Evolutionary conservation across 768 basidiomycete genomes (phyloP).

Genomic region (Butyriboletus loyo): DNA sequence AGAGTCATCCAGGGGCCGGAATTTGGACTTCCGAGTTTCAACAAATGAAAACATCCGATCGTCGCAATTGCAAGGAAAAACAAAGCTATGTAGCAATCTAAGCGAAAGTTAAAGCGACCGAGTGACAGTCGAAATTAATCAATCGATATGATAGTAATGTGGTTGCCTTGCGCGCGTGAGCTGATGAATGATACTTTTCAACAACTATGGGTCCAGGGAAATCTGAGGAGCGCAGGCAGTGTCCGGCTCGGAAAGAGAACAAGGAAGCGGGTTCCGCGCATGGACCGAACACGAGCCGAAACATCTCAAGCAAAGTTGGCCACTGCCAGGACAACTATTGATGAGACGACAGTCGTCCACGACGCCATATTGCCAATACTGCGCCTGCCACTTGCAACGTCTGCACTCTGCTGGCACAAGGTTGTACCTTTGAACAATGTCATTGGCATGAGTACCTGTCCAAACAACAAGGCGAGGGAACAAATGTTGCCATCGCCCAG

Average conservation of each 20-base stretch:
- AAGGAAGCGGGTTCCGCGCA: background rate
- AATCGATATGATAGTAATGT: conserved; percentile 5
- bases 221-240: background rate
- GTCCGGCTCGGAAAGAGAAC: background rate
- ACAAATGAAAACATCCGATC: conserved; percentile 4
- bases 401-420: conserved; percentile 17
- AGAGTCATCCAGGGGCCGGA: background rate
- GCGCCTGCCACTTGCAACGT: conserved; percentile 1
- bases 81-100: conserved; percentile 14
- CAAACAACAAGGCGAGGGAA: background rate
- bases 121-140: background rate
- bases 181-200: background rate
- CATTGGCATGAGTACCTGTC: conserved; percentile 36
- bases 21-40: background rate
- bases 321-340: conserved; percentile 1
- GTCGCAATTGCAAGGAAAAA: conserved; percentile 1
- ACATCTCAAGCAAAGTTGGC: conserved; percentile 7
- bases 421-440: conserved; percentile 22
- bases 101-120: conserved; percentile 2
- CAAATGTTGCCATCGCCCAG: background rate
- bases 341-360: conserved; percentile 8
- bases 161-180: background rate
- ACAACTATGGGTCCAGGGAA: background rate
- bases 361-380: background rate
- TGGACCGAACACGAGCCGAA: background rate